Percentiles rank a stretch among this genome's conserved stretches.
Conservation (phyloP, 1,284 basidiomycete genomes). For the Puccinia hordei region DNA sequence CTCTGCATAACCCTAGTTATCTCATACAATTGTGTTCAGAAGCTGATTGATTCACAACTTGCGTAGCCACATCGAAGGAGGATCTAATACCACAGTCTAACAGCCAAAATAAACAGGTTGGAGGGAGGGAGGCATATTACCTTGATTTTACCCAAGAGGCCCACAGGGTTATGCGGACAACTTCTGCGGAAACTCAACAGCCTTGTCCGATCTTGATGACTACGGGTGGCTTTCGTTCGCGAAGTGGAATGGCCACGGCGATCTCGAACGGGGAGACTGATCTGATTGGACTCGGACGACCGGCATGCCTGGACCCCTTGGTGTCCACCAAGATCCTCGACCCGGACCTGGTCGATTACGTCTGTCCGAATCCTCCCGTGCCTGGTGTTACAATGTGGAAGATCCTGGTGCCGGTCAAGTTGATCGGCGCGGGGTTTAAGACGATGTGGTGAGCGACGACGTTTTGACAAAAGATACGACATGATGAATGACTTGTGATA, state of each 20-base stretch:
- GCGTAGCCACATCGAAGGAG: neutral
- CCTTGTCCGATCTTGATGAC: conserved; percentile 9
- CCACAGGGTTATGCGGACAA: neutral
- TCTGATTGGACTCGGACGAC: conserved; percentile 37
- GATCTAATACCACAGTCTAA: neutral
- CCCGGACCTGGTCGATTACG: neutral
- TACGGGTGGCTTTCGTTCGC: conserved; percentile 29
- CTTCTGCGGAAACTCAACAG: neutral
- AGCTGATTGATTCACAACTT: neutral
- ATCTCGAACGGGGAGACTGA: conserved; percentile 10
- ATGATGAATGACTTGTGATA: neutral
- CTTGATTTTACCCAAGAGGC: neutral
- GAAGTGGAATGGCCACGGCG: conserved; percentile 13
- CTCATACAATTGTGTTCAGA: neutral
- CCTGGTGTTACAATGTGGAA: conserved; percentile 18
- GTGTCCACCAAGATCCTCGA: conserved; percentile 25
- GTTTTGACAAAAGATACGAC: neutral
- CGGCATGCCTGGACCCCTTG: conserved; percentile 24
- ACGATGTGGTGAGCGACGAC: conserved; percentile 14
- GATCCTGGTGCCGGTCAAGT: conserved; percentile 16
- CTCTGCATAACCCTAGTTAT: too few species aligned
- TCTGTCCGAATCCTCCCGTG: conserved; percentile 4
- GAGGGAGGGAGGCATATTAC: conserved; percentile 25
- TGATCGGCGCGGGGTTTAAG: conserved; percentile 29
- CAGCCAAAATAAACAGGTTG: neutral